Percentiles rank a stretch among this genome's conserved stretches.
Evolutionary conservation across 805 yeast species (phyloP).

Genomic region (Danielozyma ontarioensis): DNA sequence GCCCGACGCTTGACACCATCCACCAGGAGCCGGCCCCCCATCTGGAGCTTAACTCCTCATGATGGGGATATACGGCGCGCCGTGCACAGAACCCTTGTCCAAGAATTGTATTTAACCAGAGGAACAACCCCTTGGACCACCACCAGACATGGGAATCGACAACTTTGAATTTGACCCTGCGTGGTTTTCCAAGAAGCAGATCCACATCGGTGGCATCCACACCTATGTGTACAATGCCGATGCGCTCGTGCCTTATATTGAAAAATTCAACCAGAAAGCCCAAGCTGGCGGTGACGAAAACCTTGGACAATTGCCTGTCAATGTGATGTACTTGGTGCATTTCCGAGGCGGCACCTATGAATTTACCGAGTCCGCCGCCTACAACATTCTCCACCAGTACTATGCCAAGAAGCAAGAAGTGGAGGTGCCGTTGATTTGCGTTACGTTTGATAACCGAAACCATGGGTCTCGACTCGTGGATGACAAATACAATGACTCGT

Average conservation of each 20-base stretch:
- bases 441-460: slow-evolving; percentile 50
- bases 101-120: too few relatives aligned
- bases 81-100: too few relatives aligned
- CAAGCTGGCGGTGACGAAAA: slow-evolving; percentile 2
- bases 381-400: slow-evolving; percentile 25
- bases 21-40: too few relatives aligned
- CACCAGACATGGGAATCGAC: too few relatives aligned
- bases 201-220: slow-evolving; percentile 41
- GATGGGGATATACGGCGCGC: too few relatives aligned
- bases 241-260: slow-evolving; percentile 20
- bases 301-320: slow-evolving; percentile 22
- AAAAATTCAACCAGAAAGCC: slow-evolving; percentile 8
- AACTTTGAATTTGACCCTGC: slow-evolving; percentile 6
- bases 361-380: slow-evolving; percentile 37
- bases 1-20: too few relatives aligned
- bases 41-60: too few relatives aligned
- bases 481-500: slow-evolving; percentile 29
- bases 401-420: slow-evolving; percentile 10
- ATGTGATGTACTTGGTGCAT: slow-evolving; percentile 43
- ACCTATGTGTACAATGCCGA: slow-evolving; percentile 41
- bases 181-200: slow-evolving; percentile 4
- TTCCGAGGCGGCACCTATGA: slow-evolving; percentile 38
- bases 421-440: slow-evolving; percentile 36
- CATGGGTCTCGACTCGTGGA: slow-evolving; percentile 48
- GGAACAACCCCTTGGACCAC: too few relatives aligned